Base-by-base conservation (phyloP, 2,329 filamentous ascomycete genomes). In the Paecilomyces variotii region DNA sequence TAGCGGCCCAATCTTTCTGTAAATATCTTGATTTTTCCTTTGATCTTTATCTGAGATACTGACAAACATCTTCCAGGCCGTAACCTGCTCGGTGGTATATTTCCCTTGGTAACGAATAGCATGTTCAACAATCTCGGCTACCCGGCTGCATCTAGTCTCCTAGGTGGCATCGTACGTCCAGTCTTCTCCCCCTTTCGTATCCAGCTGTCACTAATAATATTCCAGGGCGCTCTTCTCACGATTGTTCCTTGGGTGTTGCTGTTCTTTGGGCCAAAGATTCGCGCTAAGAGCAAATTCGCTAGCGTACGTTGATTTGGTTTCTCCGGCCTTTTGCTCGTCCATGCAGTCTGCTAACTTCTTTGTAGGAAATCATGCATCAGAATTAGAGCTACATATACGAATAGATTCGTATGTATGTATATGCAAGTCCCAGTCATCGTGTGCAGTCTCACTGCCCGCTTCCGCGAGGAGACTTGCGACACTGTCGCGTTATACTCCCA, bases 241-340 rank as follows among this genome's bases (percentile, higher is more conserved):
- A 71, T 89, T 1, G 91, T 96, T n/a, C 93, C 92, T 0, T 97
- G 91, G 89, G 85, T 92, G 0, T 72, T 97, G 56, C 83, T 92
- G 0, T 84, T 94, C 32, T 94, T 85, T 64, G 93, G 92, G 0
- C 85, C 87, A 34, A 82, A 69, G 63, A 96, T 97, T 62, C 80
- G 92, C 28, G 82, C 83, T 10, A 83, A 86, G 70, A 94, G 90
- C 70, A 87, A 85, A 65, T 88, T 96, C 74, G 91, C 91, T 3
- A 82, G 80, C 70, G 84, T 82, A 71, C 75, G 78, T 32, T 68
- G 45, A 32, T 19, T 53, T 3, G 35, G 55, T 32, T 50, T 50
- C 45, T 45, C 70, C 7, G 7, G 30, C n/a, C n/a, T 19, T 6
- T 65, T 35, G 12, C 14, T 45, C 11, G 12, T 24, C 11, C 9